Conservation (phyloP, 306 rosid genomes). For the Cicer cuneatum region DNA sequence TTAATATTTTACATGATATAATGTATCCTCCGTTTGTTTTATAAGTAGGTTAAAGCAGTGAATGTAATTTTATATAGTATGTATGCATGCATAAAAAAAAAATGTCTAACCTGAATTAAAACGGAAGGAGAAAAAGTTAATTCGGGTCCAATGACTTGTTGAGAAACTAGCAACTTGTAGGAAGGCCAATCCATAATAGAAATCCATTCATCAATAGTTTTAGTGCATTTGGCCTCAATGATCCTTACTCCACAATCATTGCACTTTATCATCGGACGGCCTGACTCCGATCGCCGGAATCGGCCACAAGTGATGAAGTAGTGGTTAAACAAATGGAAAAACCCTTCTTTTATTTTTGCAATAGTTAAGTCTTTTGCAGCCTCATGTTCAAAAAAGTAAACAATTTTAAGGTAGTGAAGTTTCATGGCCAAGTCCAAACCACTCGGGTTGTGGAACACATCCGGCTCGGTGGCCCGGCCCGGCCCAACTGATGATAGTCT, state of each 20-base stretch:
- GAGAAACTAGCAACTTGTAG: conserved; percentile 57
- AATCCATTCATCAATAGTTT: conserved; percentile 67
- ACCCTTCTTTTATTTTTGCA: conserved; percentile 51
- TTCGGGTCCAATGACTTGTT: conserved; percentile 83
- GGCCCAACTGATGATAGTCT: conserved; percentile 79
- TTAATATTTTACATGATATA: too few relatives aligned
- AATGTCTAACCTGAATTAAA: conserved; percentile 81
- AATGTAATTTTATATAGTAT: too few relatives aligned
- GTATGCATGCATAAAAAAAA: too few relatives aligned
- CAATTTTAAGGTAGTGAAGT: conserved; percentile 70
- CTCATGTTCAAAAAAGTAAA: conserved; percentile 61
- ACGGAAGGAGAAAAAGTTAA: conserved; percentile 73
- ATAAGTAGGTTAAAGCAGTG: too few relatives aligned
- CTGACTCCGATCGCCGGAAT: conserved; percentile 65
- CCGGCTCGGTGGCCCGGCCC: conserved; percentile 41
- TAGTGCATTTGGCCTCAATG: conserved; percentile 65
- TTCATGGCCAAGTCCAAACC: conserved; percentile 83
- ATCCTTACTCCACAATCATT: conserved; percentile 84
- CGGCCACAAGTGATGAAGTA: conserved; percentile 64
- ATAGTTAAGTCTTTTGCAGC: conserved; percentile 46
- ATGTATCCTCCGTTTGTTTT: too few relatives aligned
- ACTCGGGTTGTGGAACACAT: conserved; percentile 47
- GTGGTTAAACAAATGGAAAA: conserved; percentile 48
- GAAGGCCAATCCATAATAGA: conserved; percentile 52
- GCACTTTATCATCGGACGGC: conserved; percentile 76